Evolutionary conservation across 768 basidiomycete genomes (phyloP), one percentile per base, ranked within the genome.

Genomic region (Pisolithus albus): DNA sequence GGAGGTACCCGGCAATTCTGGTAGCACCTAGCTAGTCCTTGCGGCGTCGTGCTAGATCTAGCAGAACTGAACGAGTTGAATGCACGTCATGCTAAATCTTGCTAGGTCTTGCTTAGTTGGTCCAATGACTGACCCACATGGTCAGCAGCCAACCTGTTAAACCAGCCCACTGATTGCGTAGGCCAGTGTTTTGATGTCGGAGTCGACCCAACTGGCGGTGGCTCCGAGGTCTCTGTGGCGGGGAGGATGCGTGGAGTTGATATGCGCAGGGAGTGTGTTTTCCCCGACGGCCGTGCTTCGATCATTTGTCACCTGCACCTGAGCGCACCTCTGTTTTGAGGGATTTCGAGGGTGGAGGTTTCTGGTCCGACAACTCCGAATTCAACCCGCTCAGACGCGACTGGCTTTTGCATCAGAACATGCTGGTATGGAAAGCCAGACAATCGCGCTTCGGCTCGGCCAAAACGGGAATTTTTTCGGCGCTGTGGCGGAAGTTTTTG

Each of bases 121-220:
- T 61, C 68, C 21, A 63, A 65, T 24, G 36, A 77, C 36, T 71
- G 71, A 70, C 95, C 84, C 4, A 26, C 53, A 26, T 47, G 46
- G 10, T 65, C 64, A 38, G 86, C 87, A 11, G 94, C 92, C 11
- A 95, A 75, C 30, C 85, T 86, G 47, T 83, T 79, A 63, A 90
- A 92, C 94, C 94, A 97, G 60, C 92, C 93, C 4, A 95, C 86
- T 5, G 84, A 86, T 66, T 92, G 86, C 53, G 84, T 74, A 59
- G 86, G 79, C 50, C 69, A 76, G 32, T 75, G 69, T 36, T 63
- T 56, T 34, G 56, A 51, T 32, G 59, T 66, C 37, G 37, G 51
- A 47, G 40, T 51, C 47, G 52, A 32, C 16, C 36, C 56, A 49
- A 62, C 61, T 2, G 44, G 38, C 21, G 58, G 54, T 21, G 36